These are phyloP conservation scores for Nidula microcarpa DNA, from an alignment of 768 basidiomycete species.

Conservation along the genomic window DNA sequence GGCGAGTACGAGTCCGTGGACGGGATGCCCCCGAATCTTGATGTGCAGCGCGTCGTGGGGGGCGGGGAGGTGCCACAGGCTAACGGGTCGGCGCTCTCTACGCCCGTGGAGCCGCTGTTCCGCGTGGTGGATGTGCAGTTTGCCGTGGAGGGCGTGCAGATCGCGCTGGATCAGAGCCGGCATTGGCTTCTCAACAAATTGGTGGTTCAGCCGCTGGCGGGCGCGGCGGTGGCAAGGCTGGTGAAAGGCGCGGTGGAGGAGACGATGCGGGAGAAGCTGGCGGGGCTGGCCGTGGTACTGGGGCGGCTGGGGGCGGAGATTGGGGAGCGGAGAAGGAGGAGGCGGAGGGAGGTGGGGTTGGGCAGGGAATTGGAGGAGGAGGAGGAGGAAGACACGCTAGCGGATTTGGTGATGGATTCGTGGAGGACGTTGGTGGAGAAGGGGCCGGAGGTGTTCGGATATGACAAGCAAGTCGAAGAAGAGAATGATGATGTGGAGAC, in stretches of 20 bases:
- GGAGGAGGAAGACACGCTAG: constrained; percentile 2
- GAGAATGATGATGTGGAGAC: constrained; percentile 8
- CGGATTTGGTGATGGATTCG: constrained; percentile 19
- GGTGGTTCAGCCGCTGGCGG: constrained; percentile 29
- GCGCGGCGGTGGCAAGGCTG: constrained; percentile 22
- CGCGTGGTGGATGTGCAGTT: constrained; percentile 17
- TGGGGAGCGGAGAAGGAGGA: constrained; percentile 8
- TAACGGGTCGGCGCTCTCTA: neutral
- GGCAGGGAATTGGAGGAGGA: constrained; percentile 1
- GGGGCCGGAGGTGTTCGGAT: constrained; percentile 16
- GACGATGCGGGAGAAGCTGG: constrained; percentile 18
- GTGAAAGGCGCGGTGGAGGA: constrained; percentile 21
- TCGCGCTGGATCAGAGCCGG: constrained; percentile 27
- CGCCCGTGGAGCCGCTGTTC: constrained; percentile 20
- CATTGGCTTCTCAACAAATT: constrained; percentile 38
- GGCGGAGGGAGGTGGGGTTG: neutral
- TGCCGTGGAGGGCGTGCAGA: constrained; percentile 12
- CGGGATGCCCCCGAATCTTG: constrained; percentile 4
- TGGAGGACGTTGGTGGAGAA: constrained; percentile 20
- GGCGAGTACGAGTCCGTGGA: constrained; percentile 3
- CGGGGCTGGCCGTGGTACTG: constrained; percentile 20
- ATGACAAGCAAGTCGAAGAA: neutral
- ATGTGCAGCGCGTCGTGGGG: constrained; percentile 5
- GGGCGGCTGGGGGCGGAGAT: constrained; percentile 20
- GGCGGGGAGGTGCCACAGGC: neutral